Percentiles rank a stretch among this genome's conserved stretches.
Evolutionary conservation across 495 filamentous ascomycete species (phyloP).

Genomic region (Tuber umbilicatum): DNA sequence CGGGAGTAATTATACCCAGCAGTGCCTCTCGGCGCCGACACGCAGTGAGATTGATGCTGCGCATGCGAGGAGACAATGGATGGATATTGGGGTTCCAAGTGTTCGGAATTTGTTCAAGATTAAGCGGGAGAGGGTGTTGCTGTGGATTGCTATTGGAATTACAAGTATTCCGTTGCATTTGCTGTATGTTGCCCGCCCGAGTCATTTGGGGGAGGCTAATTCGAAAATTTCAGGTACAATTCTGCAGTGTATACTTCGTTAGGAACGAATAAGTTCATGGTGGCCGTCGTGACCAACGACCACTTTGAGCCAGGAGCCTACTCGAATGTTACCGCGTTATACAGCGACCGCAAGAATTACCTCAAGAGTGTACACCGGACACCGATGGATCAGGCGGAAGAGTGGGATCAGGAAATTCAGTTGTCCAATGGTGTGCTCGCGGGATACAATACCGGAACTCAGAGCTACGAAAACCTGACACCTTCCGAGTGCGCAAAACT

Average conservation of each 20-base stretch:
- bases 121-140: neutral
- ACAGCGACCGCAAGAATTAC: too few species aligned
- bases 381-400: too few species aligned
- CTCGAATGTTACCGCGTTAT: too few species aligned
- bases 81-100: constrained; percentile 17
- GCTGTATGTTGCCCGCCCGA: neutral
- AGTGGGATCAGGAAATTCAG: too few species aligned
- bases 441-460: neutral
- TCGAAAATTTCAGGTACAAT: constrained; percentile 25
- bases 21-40: constrained; percentile 13
- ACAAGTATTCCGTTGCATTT: constrained; percentile 9
- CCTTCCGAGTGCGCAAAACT: neutral
- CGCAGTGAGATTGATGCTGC: constrained; percentile 10
- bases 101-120: constrained; percentile 11
- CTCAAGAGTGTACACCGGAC: too few species aligned
- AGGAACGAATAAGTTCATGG: neutral
- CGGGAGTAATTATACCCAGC: constrained; percentile 16
- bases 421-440: neutral
- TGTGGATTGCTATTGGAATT: constrained; percentile 10
- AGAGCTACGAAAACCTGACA: neutral
- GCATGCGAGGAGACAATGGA: constrained; percentile 12
- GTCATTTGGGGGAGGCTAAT: neutral
- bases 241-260: constrained; percentile 37
- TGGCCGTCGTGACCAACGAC: neutral
- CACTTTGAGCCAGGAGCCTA: neutral